These are phyloP conservation scores for Parmales sp. DNA, from an alignment of 108 stramenopile genomes.

Conservation along the genomic window DNA sequence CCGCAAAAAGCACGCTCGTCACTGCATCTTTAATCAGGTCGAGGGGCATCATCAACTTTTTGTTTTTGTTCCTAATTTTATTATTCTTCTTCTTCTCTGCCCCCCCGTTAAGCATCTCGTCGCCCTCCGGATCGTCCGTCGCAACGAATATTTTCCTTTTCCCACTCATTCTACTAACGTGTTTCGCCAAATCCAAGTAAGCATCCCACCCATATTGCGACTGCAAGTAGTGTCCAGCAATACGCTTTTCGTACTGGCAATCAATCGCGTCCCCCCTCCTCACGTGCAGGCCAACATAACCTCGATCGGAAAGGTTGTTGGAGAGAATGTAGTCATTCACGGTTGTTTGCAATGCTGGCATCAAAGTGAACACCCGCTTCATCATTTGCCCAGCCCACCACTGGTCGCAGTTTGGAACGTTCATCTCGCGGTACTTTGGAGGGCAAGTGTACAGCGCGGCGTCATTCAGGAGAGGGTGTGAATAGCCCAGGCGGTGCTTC, in stretches of 20 bases:
- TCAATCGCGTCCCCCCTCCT: neutral
- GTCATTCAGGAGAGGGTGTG: neutral
- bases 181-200: too few relatives aligned
- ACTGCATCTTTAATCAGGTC: too few relatives aligned
- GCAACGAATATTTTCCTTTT: too few relatives aligned
- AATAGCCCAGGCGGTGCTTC: too few relatives aligned
- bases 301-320: too few relatives aligned
- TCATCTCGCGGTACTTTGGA: neutral
- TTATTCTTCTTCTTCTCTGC: too few relatives aligned
- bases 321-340: neutral
- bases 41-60: too few relatives aligned
- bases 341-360: neutral
- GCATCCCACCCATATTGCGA: neutral
- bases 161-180: too few relatives aligned
- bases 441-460: slow-evolving; percentile 5
- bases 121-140: too few relatives aligned
- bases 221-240: neutral
- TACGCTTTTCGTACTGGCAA: neutral
- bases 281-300: neutral
- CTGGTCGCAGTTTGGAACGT: neutral
- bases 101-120: too few relatives aligned
- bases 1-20: too few relatives aligned
- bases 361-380: neutral
- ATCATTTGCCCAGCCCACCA: neutral
- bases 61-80: too few relatives aligned